A percentile compares a stretch with the other conserved stretches of the same genome.
Evolutionary conservation across 2,329 filamentous ascomycete genomes (phyloP).

Genomic region (Ceratocystis diversiconidia): DNA sequence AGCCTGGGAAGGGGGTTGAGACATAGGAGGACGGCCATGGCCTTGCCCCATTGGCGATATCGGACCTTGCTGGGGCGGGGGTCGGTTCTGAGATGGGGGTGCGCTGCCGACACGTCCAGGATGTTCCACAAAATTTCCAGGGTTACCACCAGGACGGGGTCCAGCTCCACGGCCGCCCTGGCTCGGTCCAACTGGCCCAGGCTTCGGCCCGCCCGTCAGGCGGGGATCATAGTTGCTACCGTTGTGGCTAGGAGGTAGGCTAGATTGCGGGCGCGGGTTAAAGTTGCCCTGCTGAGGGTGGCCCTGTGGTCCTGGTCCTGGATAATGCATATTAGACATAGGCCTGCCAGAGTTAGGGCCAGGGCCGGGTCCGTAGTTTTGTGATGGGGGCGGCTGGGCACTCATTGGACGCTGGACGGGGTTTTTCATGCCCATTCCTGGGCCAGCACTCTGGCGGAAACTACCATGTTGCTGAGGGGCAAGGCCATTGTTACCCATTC

Average conservation of each 20-base stretch:
- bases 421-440: constrained; percentile 11
- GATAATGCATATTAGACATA: constrained; percentile 18
- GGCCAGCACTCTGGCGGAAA: constrained; percentile 15
- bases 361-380: constrained; percentile 21
- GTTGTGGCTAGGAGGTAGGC: constrained; percentile 20
- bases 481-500: constrained; percentile 7
- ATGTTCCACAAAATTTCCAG: constrained; percentile 19
- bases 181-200: constrained; percentile 15
- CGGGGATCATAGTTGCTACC: constrained; percentile 30
- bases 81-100: constrained; percentile 23
- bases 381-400: constrained; percentile 9
- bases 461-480: constrained; percentile 11
- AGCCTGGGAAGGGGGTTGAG: constrained; percentile 21
- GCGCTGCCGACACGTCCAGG: constrained; percentile 27
- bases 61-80: constrained; percentile 6
- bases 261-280: constrained; percentile 5
- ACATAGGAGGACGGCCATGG: constrained; percentile 20
- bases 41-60: constrained; percentile 22
- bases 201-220: constrained; percentile 23
- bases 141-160: constrained; percentile 20
- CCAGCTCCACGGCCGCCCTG: constrained; percentile 21
- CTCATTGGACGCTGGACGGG: constrained; percentile 13
- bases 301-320: constrained; percentile 20
- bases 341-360: constrained; percentile 25
- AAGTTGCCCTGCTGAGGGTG: constrained; percentile 20